Evolutionary conservation across 179 eudicot species (phyloP).

Genomic region (Carnegiea gigantea): DNA sequence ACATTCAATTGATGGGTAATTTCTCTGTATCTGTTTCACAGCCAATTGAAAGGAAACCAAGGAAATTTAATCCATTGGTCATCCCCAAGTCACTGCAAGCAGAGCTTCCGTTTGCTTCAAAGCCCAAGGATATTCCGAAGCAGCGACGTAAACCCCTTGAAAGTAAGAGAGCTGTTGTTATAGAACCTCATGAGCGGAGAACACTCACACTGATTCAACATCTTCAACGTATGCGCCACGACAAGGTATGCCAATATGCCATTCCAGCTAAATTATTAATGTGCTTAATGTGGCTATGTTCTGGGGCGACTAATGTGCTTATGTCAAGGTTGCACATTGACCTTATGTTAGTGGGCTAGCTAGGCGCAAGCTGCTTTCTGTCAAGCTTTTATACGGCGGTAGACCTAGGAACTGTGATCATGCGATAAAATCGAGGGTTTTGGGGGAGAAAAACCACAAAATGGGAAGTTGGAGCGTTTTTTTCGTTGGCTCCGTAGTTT

Average conservation of each 20-base stretch:
- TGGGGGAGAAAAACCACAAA: no score
- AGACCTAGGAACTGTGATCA: no score
- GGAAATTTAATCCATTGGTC: slow-evolving; percentile 77
- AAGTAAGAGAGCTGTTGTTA: slow-evolving; percentile 58
- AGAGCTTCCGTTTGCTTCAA: slow-evolving; percentile 72
- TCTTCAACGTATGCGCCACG: slow-evolving; percentile 50
- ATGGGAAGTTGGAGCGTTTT: no score
- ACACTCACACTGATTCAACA: slow-evolving; percentile 55
- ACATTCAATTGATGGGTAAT: background rate
- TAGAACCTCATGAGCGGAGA: slow-evolving; percentile 67
- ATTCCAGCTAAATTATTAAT: background rate
- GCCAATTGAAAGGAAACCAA: slow-evolving; percentile 77
- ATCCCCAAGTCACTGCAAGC: slow-evolving; percentile 68
- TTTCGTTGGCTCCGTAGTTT: no score
- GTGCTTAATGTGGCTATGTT: background rate
- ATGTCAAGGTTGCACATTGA: no score
- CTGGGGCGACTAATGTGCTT: no score
- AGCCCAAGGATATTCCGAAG: slow-evolving; percentile 68
- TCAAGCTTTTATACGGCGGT: no score
- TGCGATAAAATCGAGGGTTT: no score
- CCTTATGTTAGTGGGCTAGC: no score
- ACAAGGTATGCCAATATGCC: slow-evolving; percentile 67
- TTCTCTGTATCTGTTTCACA: slow-evolving; percentile 25
- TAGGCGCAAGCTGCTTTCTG: no score
- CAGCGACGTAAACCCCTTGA: slow-evolving; percentile 42